Evolutionary conservation across 106 monocot genomes (phyloP), one percentile per base, ranked within the genome.

Genomic region (Ottelia alismoides): DNA sequence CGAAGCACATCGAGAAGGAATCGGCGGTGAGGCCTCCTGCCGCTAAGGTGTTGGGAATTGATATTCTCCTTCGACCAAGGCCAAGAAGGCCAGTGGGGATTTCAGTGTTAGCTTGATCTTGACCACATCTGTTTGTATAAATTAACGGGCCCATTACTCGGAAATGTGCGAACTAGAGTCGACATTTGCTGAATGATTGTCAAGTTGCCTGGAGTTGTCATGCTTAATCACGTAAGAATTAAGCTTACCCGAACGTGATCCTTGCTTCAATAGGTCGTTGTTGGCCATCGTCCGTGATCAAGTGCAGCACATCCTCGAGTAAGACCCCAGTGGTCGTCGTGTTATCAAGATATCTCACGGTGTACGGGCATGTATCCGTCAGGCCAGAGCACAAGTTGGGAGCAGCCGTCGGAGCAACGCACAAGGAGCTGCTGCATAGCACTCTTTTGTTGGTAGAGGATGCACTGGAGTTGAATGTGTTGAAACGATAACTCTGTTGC

Each of bases 1-100:
- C 72, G 57, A 96, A 96, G 54, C 88, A 96, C 84, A 96, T 88
- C 16, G 94, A 96, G 49, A 96, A 96, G 18, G 94, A 96, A 59
- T 96, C 63, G 25, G 81, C 47, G 26, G 73, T 69, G 25, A 84
- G 47, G 55, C 94, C 88, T 49, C 71, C 32, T 51, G 57, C 74
- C n/a, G 94, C 60, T 49, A 96, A 74, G 46, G 72, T 60, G 52
- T 84, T 96, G 14, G 94, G 94, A 47, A 96, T 78, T 25, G 94
- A 96, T 53, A 74, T 49, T 2, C 71, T 81, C 21, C 74, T 71
- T 81, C 76, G 72, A 30, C 84, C 81, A 59, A 96, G 94, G 25
- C 94, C 94, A 68, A 96, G 64, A 48, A 96, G 75, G 22, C 94
- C 94, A 58, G 88, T 84, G 1, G 84, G 88, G 17, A 88, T 73